Conservation (phyloP, 441 rosid species). For the Dalechampia spathulata region DNA sequence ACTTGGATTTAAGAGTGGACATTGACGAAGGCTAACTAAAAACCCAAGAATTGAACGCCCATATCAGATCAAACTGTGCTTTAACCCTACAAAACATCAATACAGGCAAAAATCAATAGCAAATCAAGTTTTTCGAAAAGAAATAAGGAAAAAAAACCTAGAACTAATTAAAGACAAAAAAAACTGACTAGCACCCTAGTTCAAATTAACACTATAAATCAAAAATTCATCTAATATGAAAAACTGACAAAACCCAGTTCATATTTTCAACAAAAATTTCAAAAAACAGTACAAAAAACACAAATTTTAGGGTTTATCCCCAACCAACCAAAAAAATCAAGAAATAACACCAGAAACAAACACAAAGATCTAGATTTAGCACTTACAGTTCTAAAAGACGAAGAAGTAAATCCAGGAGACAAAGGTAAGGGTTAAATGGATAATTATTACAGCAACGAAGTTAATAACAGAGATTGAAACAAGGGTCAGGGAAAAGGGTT, state of each 20-base stretch:
- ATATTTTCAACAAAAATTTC: slow-evolving; percentile 3
- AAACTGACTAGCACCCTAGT: no score
- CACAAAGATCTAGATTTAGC: slow-evolving; percentile 21
- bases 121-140: slow-evolving; percentile 17
- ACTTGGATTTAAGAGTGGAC: slow-evolving; percentile 5
- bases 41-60: slow-evolving; percentile 10
- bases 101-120: slow-evolving; percentile 22
- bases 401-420: slow-evolving; percentile 15
- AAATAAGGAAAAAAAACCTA: no score
- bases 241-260: neutral
- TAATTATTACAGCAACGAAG: no score
- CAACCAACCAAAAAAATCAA: no score
- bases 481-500: no score
- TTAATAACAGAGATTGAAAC: no score
- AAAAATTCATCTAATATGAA: neutral
- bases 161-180: slow-evolving; percentile 4
- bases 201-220: neutral
- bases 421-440: neutral
- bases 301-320: slow-evolving; percentile 10
- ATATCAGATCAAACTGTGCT: slow-evolving; percentile 33
- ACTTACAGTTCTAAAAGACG: slow-evolving; percentile 27
- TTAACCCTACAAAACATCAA: slow-evolving; percentile 12
- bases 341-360: neutral
- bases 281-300: neutral
- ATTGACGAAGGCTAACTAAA: slow-evolving; percentile 4